Base-by-base conservation (phyloP, 257 asterid genomes). In the Salvia hispanica region DNA sequence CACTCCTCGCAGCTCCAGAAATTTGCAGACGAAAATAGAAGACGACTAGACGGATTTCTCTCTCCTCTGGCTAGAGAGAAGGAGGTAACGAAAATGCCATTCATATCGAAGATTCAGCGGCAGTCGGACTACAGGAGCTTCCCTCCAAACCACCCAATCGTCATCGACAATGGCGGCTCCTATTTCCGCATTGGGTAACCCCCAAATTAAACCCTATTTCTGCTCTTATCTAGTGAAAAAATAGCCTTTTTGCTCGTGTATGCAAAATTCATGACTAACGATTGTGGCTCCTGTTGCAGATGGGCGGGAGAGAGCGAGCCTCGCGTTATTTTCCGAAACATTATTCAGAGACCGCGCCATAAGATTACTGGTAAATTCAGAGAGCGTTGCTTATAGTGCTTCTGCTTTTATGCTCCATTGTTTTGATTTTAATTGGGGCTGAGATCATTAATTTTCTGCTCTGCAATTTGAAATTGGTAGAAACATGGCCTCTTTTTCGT, bases 221-320 rank as follows among this genome's bases (percentile, higher is more conserved):
- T 13, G 56, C 37, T 9, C 21, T 3, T 43, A 8, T 61, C 18
- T 10, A 31, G 40, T 1, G 13, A 48, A 47, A 3, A 50, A 50
- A 2, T 68, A 46, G 11, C 34, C 18, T 53, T 14, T 13, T 50
- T 42, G n/a, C 65, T 76, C 36, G 11, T 37, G 7, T 34, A 39
- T 42, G 68, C 39, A 34, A 11, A 40, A 13, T 46, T 54, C 14
- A 37, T 62, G 59, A 18, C 54, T 67, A 13, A 52, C 37, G 66
- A 21, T 66, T 48, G 52, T 65, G 47, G 62, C 12, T 74, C 55
- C 61, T 70, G 9, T 9, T 67, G 67, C 80, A 93, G 99, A 40
- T 94, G 97, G 97, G 97, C 97, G 18, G 99, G 96, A 52, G 99
- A 91, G 87, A 78, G 63, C 67, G 95, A 87, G 1, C 99, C 99